Conservation (phyloP, 495 filamentous ascomycete genomes). For the Cetradonia linearis region DNA sequence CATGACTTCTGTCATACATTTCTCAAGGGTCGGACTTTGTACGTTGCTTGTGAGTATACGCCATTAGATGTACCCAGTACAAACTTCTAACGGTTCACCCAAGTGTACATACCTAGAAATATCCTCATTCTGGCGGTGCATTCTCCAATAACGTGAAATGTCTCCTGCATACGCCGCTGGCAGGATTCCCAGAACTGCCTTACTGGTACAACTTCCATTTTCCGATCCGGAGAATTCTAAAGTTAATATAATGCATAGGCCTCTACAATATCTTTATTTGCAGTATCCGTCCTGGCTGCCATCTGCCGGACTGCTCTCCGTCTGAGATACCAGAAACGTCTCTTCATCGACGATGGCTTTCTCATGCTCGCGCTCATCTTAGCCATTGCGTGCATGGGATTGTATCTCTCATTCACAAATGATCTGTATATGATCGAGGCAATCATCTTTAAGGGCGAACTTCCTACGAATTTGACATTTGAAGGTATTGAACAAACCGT, state of each 20-base stretch:
- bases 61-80: neutral
- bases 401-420: neutral
- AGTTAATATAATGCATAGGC: neutral
- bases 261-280: neutral
- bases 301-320: slow-evolving; percentile 1
- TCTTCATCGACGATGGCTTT: slow-evolving; percentile 14
- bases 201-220: neutral
- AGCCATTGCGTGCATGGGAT: neutral
- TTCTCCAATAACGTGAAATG: neutral
- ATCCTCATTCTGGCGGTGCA: neutral
- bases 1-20: neutral
- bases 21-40: neutral
- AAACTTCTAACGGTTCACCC: neutral
- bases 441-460: slow-evolving; percentile 1
- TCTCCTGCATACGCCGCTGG: slow-evolving; percentile 1
- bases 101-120: neutral
- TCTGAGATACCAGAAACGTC: slow-evolving; percentile 1
- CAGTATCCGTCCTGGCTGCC: neutral
- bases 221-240: neutral
- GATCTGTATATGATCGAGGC: slow-evolving; percentile 5
- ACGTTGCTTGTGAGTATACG: neutral
- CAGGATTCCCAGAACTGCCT: neutral
- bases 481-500: neutral
- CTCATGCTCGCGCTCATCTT: slow-evolving; percentile 9
- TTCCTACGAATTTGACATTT: neutral